These are phyloP conservation scores for Periconia macrospinosa DNA, from an alignment of 2,329 filamentous ascomycete genomes.

Conservation along the genomic window DNA sequence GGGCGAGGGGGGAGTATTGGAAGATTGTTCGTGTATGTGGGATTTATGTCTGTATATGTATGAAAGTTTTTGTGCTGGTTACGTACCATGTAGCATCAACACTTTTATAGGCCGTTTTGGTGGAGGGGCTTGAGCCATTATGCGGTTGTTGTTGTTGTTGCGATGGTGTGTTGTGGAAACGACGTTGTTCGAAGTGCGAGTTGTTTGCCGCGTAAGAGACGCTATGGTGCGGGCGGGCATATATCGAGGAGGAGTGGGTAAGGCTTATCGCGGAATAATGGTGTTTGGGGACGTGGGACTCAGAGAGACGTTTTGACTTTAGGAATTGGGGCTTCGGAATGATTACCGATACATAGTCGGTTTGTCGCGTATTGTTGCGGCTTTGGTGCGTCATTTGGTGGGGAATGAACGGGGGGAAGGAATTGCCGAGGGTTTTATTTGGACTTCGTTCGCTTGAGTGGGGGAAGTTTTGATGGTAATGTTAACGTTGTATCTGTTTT, in stretches of 20 bases:
- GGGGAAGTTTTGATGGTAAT: too few species aligned
- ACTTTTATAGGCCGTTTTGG: slow-evolving; percentile 46
- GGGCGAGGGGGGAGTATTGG: background rate
- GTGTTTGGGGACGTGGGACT: too few species aligned
- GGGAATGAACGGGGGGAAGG: background rate
- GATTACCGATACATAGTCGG: slow-evolving; percentile 2
- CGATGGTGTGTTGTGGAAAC: slow-evolving; percentile 7
- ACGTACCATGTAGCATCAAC: slow-evolving; percentile 54
- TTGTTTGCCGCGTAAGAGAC: slow-evolving; percentile 14
- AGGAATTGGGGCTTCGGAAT: slow-evolving; percentile 7
- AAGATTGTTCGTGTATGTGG: background rate
- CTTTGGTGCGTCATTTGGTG: background rate
- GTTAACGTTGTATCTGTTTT: too few species aligned
- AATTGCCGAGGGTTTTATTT: background rate
- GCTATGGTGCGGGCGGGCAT: slow-evolving; percentile 1
- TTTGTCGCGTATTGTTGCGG: background rate
- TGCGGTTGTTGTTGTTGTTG: slow-evolving; percentile 23
- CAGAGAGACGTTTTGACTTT: background rate
- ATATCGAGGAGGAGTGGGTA: background rate
- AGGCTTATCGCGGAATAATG: background rate
- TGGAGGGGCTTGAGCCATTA: slow-evolving; percentile 33
- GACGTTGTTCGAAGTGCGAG: slow-evolving; percentile 16
- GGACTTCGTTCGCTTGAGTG: too few species aligned
- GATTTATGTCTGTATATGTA: background rate
- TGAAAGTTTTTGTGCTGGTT: background rate